These are phyloP conservation scores for Aspergillus nidulans DNA, from an alignment of 495 filamentous ascomycete genomes.

Conservation along the genomic window DNA sequence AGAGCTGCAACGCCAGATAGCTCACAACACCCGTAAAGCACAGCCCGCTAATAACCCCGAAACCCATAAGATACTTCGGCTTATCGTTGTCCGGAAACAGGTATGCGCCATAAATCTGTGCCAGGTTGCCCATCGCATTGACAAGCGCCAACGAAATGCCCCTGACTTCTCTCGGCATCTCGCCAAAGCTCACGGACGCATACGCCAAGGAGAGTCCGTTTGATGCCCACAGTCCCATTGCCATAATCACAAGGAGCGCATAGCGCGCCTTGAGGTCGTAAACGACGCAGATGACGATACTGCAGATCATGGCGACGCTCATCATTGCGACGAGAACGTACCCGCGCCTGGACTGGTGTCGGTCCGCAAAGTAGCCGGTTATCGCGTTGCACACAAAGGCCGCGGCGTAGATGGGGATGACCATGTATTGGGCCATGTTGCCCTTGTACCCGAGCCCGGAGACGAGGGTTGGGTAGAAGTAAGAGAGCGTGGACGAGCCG, in stretches of 20 bases:
- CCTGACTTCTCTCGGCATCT: slow-evolving; percentile 27
- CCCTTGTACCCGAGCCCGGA: slow-evolving; percentile 40
- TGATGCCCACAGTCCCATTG: slow-evolving; percentile 45
- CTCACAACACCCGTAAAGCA: background rate
- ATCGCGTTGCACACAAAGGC: slow-evolving; percentile 34
- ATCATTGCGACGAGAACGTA: slow-evolving; percentile 34
- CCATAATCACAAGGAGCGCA: slow-evolving; percentile 48
- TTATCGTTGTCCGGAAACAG: slow-evolving; percentile 7
- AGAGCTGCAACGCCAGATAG: background rate
- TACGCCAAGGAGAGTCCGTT: slow-evolving; percentile 36
- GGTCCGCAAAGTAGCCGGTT: slow-evolving; percentile 20
- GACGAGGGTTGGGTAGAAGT: slow-evolving; percentile 53
- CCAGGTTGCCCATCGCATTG: slow-evolving; percentile 47
- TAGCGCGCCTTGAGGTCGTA: slow-evolving; percentile 47
- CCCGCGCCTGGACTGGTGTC: slow-evolving; percentile 22
- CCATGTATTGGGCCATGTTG: slow-evolving; percentile 19
- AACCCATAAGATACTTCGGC: slow-evolving; percentile 16
- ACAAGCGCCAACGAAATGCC: slow-evolving; percentile 47
- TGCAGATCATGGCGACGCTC: slow-evolving; percentile 33
- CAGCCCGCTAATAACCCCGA: slow-evolving; percentile 6
- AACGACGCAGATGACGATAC: slow-evolving; percentile 39
- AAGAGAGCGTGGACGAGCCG: slow-evolving; percentile 16
- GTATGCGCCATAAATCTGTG: slow-evolving; percentile 46
- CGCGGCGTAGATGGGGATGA: slow-evolving; percentile 37
- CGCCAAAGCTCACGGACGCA: slow-evolving; percentile 28